Conservation (phyloP, 768 basidiomycete species). For the Rhizopogon roseolus region DNA sequence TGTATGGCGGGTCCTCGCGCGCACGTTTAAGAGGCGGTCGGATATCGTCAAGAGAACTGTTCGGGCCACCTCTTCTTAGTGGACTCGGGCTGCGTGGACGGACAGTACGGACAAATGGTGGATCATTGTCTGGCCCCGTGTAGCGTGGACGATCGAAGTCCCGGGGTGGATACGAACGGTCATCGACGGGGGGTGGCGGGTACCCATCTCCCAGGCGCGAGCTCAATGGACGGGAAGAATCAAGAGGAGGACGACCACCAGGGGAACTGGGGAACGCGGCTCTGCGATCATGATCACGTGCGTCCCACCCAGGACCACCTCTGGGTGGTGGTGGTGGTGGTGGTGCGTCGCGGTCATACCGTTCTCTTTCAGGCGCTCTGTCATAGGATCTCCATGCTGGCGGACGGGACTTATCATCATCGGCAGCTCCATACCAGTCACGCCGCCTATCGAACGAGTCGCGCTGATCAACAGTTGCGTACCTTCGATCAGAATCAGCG, state of each 20-base stretch:
- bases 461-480: constrained; percentile 19
- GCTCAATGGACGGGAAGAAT: constrained; percentile 19
- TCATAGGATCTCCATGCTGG: constrained; percentile 31
- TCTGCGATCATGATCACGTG: constrained; percentile 6
- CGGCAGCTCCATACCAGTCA: constrained; percentile 28
- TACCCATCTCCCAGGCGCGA: constrained; percentile 26
- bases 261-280: background rate
- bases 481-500: constrained; percentile 31
- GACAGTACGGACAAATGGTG: constrained; percentile 33
- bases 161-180: constrained; percentile 21
- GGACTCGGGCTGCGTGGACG: constrained; percentile 45
- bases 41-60: constrained; percentile 28
- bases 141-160: constrained; percentile 28
- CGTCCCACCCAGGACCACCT: constrained; percentile 5
- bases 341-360: constrained; percentile 32
- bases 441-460: constrained; percentile 27
- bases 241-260: background rate
- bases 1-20: constrained; percentile 35
- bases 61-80: constrained; percentile 24
- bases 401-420: constrained; percentile 36
- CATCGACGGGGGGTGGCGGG: constrained; percentile 11
- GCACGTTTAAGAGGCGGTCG: constrained; percentile 42
- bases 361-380: constrained; percentile 29
- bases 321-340: constrained; percentile 16
- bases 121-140: constrained; percentile 13